Base-by-base conservation (phyloP, 139 green algal genomes). In the Spirogloea muscicola region DNA sequence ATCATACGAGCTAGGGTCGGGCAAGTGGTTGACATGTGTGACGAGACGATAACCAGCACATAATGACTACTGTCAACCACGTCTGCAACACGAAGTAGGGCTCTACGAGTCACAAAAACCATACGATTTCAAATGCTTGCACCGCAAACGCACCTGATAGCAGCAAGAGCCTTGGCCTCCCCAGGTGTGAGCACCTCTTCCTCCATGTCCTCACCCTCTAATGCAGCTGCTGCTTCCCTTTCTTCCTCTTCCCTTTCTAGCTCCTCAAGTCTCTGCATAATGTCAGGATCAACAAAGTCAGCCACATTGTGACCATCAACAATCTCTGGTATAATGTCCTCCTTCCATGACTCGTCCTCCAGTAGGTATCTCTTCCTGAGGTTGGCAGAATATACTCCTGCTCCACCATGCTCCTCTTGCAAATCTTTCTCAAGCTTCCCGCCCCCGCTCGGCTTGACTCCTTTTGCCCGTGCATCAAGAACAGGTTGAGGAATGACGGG, bases 251-350 rank as follows among this genome's bases (percentile, higher is more conserved):
- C 93, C 21, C 82, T 52, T 83, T 99, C 94, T 72, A 99, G 84
- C 77, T 94, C 91, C 72, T 89, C 91, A 73, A 99, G 87, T 66
- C 87, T 86, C 13, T 86, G 90, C 41, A 98, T 91, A 67, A 99
- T 98, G 79, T 98, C 94, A 29, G 94, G 83, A 79, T 99, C 94
- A 43, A 99, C 86, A 68, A 96, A 99, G 84, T 99, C 94, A 3
- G 88, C 82, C 31, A 99, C 79, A 84, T 99, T 99, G 81, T 97
- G 89, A 7, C 94, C 94, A 72, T 97, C 88, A 44, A 93, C 75
- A 68, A 97, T 94, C 88, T 99, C 94, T 0, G 94, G 94, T 84
- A 97, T 90, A 82, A 96, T 93, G 88, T 99, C 94, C 62, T 95
- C 90, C 84, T 91, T 92, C 92, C 92, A 96, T 36, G 52, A 72